Base-by-base conservation (phyloP, 345 rosid genomes). In the Citrus sp. region DNA sequence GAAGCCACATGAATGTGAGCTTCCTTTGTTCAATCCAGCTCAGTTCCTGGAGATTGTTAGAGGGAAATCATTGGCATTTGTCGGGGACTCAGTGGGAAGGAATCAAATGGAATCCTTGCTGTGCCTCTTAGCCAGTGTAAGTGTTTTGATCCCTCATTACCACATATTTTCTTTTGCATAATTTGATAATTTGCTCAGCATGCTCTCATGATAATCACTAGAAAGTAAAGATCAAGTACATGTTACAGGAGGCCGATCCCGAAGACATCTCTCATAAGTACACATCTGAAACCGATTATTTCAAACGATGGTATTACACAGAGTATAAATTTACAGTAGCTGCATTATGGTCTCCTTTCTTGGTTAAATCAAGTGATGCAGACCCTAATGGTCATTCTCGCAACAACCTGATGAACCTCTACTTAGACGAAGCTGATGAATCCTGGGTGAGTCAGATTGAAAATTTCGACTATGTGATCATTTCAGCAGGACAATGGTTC, bases 401-500 rank as follows among this genome's bases (percentile, higher is more conserved):
- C 62, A 69, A 87, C 82, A 77, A 86, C 80, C 54, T 84, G 18
- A 79, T 88, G 85, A 84, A 35, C 76, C 82, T 91, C 69, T 72
- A 87, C 86, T 78, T 91, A 9, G 94, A 89, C 54, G 77, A 87
- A 72, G 80, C 86, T 16, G 88, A 88, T 62, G 87, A 85, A 7
- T 78, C 83, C 28, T 91, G 94, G 94, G 77, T 82, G 0, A 60
- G 42, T 5, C 70, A 86, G 84, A 76, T 91, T 28, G 81, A 82
- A 51, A 70, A 16, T 28, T 89, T 88, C 14, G 85, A 88, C 70
- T 87, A 83, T 30, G 85, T 87, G 61, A 88, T 91, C 73, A 58
- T 91, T 70, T 91, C 91, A 2, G 89, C 78, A 0, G 91, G 94
- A 40, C 90, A 85, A 25, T 91, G 94, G 92, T 89, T 89, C 86